phyloP scores from a whole-genome alignment of 345 rosid genomes.

The Arabidopsis thaliana region DNA sequence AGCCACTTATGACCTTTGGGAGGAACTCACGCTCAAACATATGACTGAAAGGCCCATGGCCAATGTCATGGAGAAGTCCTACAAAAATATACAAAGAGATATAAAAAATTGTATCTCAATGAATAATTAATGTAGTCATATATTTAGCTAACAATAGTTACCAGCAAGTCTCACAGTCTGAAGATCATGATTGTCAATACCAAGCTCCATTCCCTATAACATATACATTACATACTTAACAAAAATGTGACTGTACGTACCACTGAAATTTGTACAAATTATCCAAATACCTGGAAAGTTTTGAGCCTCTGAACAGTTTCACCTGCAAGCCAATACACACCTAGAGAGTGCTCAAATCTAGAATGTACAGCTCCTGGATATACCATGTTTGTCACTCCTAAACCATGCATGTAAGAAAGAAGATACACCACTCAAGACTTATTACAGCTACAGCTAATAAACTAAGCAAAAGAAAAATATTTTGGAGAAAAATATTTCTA shows the following conservation, averaged over 20 bases:
- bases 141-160: conserved; percentile 38
- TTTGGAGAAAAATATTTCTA: background rate
- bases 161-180: conserved; percentile 94
- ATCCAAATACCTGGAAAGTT: conserved; percentile 59
- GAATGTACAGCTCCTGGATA: conserved; percentile 95
- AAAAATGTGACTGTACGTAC: conserved; percentile 28
- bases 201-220: conserved; percentile 80
- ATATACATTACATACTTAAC: conserved; percentile 17
- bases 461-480: background rate
- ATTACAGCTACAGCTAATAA: conserved; percentile 1
- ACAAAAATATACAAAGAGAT: conserved; percentile 20
- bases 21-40: conserved; percentile 89
- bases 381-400: conserved; percentile 79
- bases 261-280: conserved; percentile 19
- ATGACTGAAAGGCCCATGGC: conserved; percentile 98
- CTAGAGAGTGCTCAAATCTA: conserved; percentile 95
- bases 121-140: conserved; percentile 6
- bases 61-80: conserved; percentile 96
- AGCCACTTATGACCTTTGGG: conserved; percentile 58
- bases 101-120: conserved; percentile 25
- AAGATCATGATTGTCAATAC: conserved; percentile 74
- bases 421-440: conserved; percentile 2
- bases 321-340: conserved; percentile 90
- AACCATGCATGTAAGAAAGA: conserved; percentile 36
- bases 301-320: conserved; percentile 70